These are phyloP conservation scores for Mucor sp. DNA, from an alignment of 371 early-diverging fungal genomes.

Conservation along the genomic window DNA sequence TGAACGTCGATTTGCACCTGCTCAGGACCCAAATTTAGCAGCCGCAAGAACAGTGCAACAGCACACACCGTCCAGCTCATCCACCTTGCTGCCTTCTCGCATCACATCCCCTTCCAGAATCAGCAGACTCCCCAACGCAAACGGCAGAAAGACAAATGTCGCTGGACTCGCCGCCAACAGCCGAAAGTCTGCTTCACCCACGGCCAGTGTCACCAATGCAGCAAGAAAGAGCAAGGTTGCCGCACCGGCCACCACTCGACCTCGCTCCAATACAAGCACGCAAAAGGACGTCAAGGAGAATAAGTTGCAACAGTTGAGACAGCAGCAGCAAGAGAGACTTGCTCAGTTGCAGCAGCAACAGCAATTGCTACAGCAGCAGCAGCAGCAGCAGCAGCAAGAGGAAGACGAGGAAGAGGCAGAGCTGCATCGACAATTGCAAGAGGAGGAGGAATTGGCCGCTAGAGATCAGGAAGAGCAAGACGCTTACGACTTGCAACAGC, in stretches of 20 bases:
- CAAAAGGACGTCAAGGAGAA: conserved; percentile 23
- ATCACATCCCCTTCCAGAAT: conserved; percentile 29
- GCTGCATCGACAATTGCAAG: conserved; percentile 5
- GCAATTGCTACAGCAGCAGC: conserved; percentile 7
- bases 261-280: conserved; percentile 3
- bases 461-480: conserved; percentile 13
- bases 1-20: conserved; percentile 29
- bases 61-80: conserved; percentile 27
- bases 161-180: not conserved
- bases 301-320: conserved; percentile 26
- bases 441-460: conserved; percentile 11
- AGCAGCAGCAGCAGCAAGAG: conserved; percentile 2
- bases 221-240: conserved; percentile 14
- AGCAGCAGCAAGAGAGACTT: conserved; percentile 22
- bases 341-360: conserved; percentile 9
- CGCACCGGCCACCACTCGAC: not conserved
- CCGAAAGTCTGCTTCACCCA: conserved; percentile 18
- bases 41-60: conserved; percentile 22
- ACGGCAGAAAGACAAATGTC: conserved; percentile 3
- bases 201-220: not conserved
- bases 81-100: conserved; percentile 34
- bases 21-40: conserved; percentile 28
- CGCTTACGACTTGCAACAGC: conserved; percentile 11
- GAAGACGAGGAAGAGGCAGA: conserved; percentile 20
- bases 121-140: conserved; percentile 20